Conservation (phyloP, 2,329 filamentous ascomycete species). For the Fusarium piperis region DNA sequence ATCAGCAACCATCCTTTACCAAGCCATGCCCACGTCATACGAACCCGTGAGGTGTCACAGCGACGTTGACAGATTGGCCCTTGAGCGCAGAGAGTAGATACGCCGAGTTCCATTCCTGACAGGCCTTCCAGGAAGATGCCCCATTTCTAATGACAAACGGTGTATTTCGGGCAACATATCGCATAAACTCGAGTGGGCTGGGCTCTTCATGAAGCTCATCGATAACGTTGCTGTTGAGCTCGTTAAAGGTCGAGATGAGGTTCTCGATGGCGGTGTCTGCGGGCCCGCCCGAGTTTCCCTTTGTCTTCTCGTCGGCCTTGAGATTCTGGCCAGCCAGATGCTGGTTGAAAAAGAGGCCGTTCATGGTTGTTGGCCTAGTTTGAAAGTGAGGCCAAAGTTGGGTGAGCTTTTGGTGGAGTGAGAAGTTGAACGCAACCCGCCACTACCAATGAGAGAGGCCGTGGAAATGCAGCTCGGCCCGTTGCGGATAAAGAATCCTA, state of each 20-base stretch:
- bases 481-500: neutral
- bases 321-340: neutral
- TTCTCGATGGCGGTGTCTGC: slow-evolving; percentile 45
- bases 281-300: neutral
- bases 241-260: slow-evolving; percentile 76
- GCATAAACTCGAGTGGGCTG: slow-evolving; percentile 82
- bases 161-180: slow-evolving; percentile 76
- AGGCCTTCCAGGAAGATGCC: slow-evolving; percentile 71
- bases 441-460: neutral
- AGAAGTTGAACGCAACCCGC: neutral
- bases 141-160: slow-evolving; percentile 77
- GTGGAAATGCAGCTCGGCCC: neutral
- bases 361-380: neutral
- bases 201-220: slow-evolving; percentile 72
- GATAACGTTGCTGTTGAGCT: slow-evolving; percentile 71
- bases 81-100: slow-evolving; percentile 67
- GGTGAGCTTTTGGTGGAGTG: neutral
- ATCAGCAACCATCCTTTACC: neutral
- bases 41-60: slow-evolving; percentile 79
- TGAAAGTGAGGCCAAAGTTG: neutral
- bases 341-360: neutral
- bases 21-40: slow-evolving; percentile 33
- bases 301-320: neutral
- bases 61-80: slow-evolving; percentile 73
- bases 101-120: slow-evolving; percentile 67